Evolutionary conservation across 1,284 basidiomycete genomes (phyloP), one percentile per base, ranked within the genome.

Genomic region (Vanrija humicola): DNA sequence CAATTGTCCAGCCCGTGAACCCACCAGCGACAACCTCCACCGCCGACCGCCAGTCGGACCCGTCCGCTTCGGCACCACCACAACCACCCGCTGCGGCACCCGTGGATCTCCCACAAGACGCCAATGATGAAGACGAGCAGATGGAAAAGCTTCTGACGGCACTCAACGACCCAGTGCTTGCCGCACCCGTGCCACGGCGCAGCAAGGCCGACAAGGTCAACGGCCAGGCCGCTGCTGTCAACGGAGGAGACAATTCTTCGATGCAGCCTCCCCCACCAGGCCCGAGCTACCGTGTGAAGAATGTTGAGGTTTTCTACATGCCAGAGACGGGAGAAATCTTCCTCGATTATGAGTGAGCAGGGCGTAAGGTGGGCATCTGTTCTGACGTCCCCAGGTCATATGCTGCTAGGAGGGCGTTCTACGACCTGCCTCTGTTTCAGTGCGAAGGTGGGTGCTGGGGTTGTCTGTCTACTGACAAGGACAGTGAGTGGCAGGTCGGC

Each of bases 321-420:
- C 80, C 85, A 58, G 86, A 90, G 76, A 96, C 93, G 5, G 93
- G 92, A 67, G 93, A 97, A 82, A 88, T 96, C 74, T 97, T 97
- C 73, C 86, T 90, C 63, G 86, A 86, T 69, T 96, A 95, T 72
- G 91, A 95, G 91, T 94, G 72, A 73, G 88, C 82, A 14, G 50
- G 50, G 46, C 25, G 39, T 23, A 16, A 15, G 29, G 45, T 9
- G 19, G 60, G 53, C 21, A 50, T 52, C 12, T 12, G 34, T 34
- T 8, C 61, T 64, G 42, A 62, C 38, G 6, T 58, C 18, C 15
- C 3, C 73, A 96, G 92, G 69, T 84, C 89, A 12, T 98, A 95
- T 79, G 85, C 88, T 23, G 84, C 88, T 34, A 86, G 95, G 60
- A 88, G 95, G 82, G 88, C 88, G 57, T 98, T 96, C 80, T 96